Base-by-base conservation (phyloP, 768 basidiomycete species). In the Boletellus emodensis region DNA sequence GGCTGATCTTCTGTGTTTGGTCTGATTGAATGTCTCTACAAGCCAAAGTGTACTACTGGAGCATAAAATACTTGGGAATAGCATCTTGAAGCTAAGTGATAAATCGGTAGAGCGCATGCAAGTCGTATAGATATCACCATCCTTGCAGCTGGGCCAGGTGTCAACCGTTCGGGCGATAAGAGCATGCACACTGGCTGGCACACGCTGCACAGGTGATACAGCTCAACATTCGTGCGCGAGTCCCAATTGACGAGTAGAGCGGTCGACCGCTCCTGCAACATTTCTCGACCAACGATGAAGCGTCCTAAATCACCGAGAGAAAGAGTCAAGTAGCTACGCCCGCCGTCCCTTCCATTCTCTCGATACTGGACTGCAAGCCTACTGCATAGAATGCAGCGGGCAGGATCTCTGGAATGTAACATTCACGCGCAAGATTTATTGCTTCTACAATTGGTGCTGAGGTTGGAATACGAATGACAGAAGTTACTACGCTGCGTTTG, bases 361-460 rank as follows among this genome's bases (percentile, higher is more conserved):
- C 66, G 69, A 15, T 61, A 60, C 39, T 70, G 61, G 14, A 70
- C 53, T 6, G 69, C 67, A 20, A 74, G 20, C 20, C 1, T 20
- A 20, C 65, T 4, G 69, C 71, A 54, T 72, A 74, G 51, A 74
- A 72, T 15, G 68, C 68, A n/a, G 71, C 63, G 6, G 72, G 71
- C 18, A 72, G 64, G 42, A 72, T 70, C 17, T 70, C 64, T 2
- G 66, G 67, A 30, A 72, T 51, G 36, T 67, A 58, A 41, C 65
- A 63, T 48, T 73, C 67, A 26, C 66, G 62, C 7, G 69, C 67
- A 22, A 74, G 68, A 17, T 47, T 42, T 39, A 72, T 70, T 5
- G 67, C 70, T 49, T 72, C 70, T 69, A 52, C 13, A 41, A 26
- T 26, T 26, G 3, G 9, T 10, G 11, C 30, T 30, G 30, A 28